These are phyloP conservation scores for Coemansia sp. DNA, from an alignment of 192 early-diverging fungal genomes.

Conservation along the genomic window DNA sequence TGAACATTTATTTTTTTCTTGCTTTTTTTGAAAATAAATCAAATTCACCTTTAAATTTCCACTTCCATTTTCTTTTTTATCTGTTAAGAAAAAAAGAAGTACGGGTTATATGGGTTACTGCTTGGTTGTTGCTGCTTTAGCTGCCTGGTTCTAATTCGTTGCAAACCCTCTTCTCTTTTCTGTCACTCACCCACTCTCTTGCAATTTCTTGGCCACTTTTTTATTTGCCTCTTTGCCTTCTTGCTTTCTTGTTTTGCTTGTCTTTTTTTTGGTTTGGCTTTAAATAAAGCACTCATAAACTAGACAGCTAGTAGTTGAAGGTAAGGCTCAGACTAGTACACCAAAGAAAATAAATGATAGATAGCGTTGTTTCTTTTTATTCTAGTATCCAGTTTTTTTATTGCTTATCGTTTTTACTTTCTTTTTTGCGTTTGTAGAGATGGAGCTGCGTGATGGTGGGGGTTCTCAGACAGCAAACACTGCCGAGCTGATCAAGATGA, in stretches of 20 bases:
- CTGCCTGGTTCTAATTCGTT: background rate
- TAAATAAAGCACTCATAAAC: background rate
- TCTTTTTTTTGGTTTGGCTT: background rate
- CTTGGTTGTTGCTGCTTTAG: slow-evolving; percentile 10
- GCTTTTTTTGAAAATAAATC: background rate
- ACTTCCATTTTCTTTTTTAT: background rate
- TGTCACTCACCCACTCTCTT: background rate
- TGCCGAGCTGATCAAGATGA: slow-evolving; percentile 45
- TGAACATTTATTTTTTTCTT: background rate
- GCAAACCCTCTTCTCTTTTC: background rate
- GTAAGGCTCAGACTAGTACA: no score
- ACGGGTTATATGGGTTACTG: background rate
- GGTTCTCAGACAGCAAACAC: slow-evolving; percentile 23
- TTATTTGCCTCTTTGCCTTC: background rate
- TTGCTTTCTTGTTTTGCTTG: background rate
- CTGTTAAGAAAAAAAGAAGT: background rate
- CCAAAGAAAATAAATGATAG: no score
- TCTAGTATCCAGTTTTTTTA: no score
- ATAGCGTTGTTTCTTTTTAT: no score
- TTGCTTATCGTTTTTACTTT: background rate
- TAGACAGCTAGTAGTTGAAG: no score
- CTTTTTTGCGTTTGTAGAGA: background rate
- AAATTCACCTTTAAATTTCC: background rate
- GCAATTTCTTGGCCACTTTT: background rate
- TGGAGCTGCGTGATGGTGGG: slow-evolving; percentile 3